phyloP scores from a whole-genome alignment of 805 yeast species.

The Nadsonia fulvescens region DNA sequence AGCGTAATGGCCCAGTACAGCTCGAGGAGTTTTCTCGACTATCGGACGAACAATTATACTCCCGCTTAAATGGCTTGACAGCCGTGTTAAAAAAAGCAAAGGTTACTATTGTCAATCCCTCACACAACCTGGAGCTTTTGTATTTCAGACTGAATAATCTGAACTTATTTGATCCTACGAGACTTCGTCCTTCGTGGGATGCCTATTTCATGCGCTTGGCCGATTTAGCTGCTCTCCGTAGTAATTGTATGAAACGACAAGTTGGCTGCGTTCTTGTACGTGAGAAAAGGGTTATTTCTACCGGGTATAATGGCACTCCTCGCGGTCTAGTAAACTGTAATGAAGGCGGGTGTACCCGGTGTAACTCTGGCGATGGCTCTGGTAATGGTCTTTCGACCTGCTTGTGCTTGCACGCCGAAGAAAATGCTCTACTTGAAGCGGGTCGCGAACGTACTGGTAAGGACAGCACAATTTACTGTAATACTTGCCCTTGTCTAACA shows the following conservation, averaged over 20 bases:
- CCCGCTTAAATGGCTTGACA: conserved; percentile 18
- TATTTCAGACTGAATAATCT: conserved; percentile 23
- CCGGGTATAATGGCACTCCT: conserved; percentile 98
- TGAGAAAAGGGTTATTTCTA: conserved; percentile 73
- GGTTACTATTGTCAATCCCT: conserved; percentile 38
- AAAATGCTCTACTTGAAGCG: conserved; percentile 84
- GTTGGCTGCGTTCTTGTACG: conserved; percentile 93
- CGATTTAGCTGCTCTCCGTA: conserved; percentile 76
- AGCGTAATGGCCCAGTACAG: conserved; percentile 3
- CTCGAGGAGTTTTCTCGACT: conserved; percentile 22
- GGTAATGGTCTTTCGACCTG: conserved; percentile 69
- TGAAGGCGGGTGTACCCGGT: conserved; percentile 87
- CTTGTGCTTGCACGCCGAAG: conserved; percentile 91
- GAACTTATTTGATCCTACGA: conserved; percentile 30
- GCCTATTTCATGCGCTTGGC: conserved; percentile 89
- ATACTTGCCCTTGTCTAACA: conserved; percentile 91
- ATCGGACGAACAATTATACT: conserved; percentile 19
- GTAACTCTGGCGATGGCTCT: conserved; percentile 48
- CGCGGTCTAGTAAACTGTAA: conserved; percentile 74
- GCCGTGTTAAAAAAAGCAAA: conserved; percentile 31
- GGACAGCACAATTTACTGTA: conserved; percentile 60
- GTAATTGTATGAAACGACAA: conserved; percentile 92
- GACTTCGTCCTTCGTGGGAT: conserved; percentile 91
- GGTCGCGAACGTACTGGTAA: conserved; percentile 72
- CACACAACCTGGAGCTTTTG: conserved; percentile 21